These are phyloP conservation scores for Blastobotrys petasosporus DNA, from an alignment of 1,139 yeast species.

Conservation along the genomic window DNA sequence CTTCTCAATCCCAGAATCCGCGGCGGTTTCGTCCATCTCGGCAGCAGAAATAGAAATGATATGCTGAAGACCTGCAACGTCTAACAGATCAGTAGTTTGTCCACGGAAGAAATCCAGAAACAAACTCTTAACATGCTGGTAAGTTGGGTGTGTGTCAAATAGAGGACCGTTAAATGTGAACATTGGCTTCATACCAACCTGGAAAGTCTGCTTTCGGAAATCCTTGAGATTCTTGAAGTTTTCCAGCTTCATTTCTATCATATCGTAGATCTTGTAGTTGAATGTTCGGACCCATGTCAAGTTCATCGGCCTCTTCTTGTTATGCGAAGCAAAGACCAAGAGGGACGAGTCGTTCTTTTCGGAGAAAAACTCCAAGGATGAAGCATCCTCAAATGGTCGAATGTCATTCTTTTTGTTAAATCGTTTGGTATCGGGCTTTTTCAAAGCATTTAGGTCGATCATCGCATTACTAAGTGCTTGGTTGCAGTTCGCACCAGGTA, in stretches of 20 bases:
- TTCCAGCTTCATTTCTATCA: conserved; percentile 81
- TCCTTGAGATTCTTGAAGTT: conserved; percentile 68
- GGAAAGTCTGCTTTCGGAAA: conserved; percentile 68
- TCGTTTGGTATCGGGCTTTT: conserved; percentile 86
- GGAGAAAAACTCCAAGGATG: conserved; percentile 80
- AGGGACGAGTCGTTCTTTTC: conserved; percentile 91
- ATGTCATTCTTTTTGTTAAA: conserved; percentile 84
- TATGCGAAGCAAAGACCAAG: conserved; percentile 72
- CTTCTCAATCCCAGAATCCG: background rate
- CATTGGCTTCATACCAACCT: conserved; percentile 91
- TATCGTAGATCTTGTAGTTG: conserved; percentile 84
- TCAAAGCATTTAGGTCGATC: conserved; percentile 83
- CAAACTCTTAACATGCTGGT: conserved; percentile 76
- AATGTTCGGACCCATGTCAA: conserved; percentile 84
- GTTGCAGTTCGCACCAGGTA: conserved; percentile 82
- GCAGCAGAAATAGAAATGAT: conserved; percentile 78
- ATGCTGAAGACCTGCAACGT: conserved; percentile 91
- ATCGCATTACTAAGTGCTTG: conserved; percentile 80
- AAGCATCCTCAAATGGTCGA: conserved; percentile 89
- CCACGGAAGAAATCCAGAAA: conserved; percentile 92
- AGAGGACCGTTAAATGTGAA: conserved; percentile 89
- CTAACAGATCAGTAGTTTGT: conserved; percentile 71
- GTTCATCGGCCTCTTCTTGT: conserved; percentile 91
- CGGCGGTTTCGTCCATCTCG: conserved; percentile 64
- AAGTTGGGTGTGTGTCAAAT: conserved; percentile 84